phyloP scores from a whole-genome alignment of 1,284 basidiomycete genomes.

The Tetrapyrgos nigripes region DNA sequence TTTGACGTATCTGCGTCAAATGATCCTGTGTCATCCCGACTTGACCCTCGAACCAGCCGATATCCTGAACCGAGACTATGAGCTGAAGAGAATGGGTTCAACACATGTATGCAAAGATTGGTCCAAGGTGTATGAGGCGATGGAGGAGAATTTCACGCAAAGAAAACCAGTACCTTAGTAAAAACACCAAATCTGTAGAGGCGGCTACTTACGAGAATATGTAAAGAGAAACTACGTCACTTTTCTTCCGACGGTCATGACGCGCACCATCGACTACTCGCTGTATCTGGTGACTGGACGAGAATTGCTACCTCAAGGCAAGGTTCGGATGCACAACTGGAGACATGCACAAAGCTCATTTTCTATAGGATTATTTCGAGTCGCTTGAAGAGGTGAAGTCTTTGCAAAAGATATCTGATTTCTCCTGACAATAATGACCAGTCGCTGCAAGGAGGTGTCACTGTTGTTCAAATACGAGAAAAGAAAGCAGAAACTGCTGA shows the following conservation, averaged over 20 bases:
- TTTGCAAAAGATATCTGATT: neutral
- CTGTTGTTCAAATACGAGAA: conserved; percentile 89
- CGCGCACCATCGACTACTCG: conserved; percentile 78
- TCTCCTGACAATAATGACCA: conserved; percentile 35
- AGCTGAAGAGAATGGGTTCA: conserved; percentile 34
- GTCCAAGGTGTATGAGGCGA: conserved; percentile 29
- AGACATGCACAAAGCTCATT: conserved; percentile 1
- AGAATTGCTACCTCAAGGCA: conserved; percentile 80
- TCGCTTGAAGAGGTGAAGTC: conserved; percentile 76
- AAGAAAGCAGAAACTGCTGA: conserved; percentile 83
- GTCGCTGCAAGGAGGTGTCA: conserved; percentile 87
- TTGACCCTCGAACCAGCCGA: conserved; percentile 43
- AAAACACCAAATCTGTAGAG: too few relatives aligned
- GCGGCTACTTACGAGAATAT: too few relatives aligned
- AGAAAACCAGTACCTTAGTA: too few relatives aligned
- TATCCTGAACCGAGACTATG: conserved; percentile 28
- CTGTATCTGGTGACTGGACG: conserved; percentile 90
- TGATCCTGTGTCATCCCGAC: conserved; percentile 45
- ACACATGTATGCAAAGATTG: conserved; percentile 45
- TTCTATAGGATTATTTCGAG: conserved; percentile 71
- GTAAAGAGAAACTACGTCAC: too few relatives aligned
- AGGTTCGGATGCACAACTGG: conserved; percentile 49
- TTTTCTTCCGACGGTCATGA: too few relatives aligned
- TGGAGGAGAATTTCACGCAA: neutral
- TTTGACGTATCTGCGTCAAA: conserved; percentile 44